These are phyloP conservation scores for Psilocybe sp. DNA, from an alignment of 768 basidiomycete species.

Conservation along the genomic window DNA sequence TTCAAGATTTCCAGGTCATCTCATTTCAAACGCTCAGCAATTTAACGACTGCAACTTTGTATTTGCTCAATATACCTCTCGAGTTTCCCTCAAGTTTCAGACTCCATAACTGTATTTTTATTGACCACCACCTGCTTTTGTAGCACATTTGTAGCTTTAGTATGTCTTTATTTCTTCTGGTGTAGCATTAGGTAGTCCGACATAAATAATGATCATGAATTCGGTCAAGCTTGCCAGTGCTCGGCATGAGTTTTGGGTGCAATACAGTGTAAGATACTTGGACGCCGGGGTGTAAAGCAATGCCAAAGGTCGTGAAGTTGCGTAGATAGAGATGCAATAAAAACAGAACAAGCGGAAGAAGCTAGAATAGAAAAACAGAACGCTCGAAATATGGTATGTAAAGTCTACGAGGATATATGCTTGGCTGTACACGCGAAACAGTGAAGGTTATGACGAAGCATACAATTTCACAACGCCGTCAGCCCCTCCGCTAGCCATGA, in stretches of 20 bases:
- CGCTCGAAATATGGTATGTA: slow-evolving; percentile 30
- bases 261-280: slow-evolving; percentile 18
- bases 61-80: slow-evolving; percentile 7
- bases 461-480: slow-evolving; percentile 93
- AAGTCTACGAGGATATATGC: slow-evolving; percentile 28
- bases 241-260: slow-evolving; percentile 6
- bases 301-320: slow-evolving; percentile 15
- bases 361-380: slow-evolving; percentile 21
- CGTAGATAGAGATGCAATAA: slow-evolving; percentile 23
- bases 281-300: slow-evolving; percentile 12
- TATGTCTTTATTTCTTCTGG: background rate
- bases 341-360: slow-evolving; percentile 17
- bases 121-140: slow-evolving; percentile 31
- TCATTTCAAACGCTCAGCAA: slow-evolving; percentile 22
- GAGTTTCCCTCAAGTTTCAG: slow-evolving; percentile 10
- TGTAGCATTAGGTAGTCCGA: too few relatives aligned
- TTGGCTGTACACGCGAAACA: slow-evolving; percentile 14
- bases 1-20: background rate
- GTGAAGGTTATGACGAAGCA: slow-evolving; percentile 66
- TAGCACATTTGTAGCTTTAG: slow-evolving; percentile 25
- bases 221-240: too few relatives aligned
- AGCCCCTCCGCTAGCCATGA: slow-evolving; percentile 93
- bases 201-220: too few relatives aligned
- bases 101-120: slow-evolving; percentile 31
- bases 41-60: slow-evolving; percentile 23